Percentiles rank a stretch among this genome's conserved stretches.
Conservation (phyloP, 805 yeast genomes). For the Yamadazyma insecticola region DNA sequence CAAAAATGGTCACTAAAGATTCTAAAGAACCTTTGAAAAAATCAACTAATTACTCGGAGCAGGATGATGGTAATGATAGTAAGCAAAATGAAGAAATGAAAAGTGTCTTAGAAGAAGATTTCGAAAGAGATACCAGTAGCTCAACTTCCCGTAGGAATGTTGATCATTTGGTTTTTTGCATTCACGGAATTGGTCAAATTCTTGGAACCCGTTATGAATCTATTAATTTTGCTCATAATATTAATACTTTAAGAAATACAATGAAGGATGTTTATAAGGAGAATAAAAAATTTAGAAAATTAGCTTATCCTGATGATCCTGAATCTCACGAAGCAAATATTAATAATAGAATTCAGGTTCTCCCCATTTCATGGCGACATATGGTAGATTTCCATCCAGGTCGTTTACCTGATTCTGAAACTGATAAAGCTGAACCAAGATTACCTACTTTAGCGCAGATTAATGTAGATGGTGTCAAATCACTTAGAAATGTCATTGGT, state of each 20-base stretch:
- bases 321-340: conserved; percentile 8
- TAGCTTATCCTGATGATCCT: conserved; percentile 26
- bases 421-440: conserved; percentile 31
- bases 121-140: conserved; percentile 28
- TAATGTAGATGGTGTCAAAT: conserved; percentile 71
- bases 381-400: conserved; percentile 58
- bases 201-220: conserved; percentile 74
- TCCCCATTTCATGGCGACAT: conserved; percentile 92
- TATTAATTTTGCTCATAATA: conserved; percentile 82
- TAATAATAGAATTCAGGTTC: conserved; percentile 69
- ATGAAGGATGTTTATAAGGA: conserved; percentile 48
- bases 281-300: conserved; percentile 32
- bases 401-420: conserved; percentile 20
- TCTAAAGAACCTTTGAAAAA: conserved; percentile 17
- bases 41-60: conserved; percentile 10
- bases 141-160: conserved; percentile 29
- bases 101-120: conserved; percentile 46
- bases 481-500: conserved; percentile 74
- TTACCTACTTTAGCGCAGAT: conserved; percentile 67
- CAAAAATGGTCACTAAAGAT: conserved; percentile 14
- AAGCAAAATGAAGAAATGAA: conserved; percentile 30
- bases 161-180: conserved; percentile 73
- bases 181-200: conserved; percentile 94
- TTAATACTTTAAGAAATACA: conserved; percentile 58
- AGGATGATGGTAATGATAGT: conserved; percentile 8